Conservation (phyloP, 306 rosid species). For the Trifolium dubium region DNA sequence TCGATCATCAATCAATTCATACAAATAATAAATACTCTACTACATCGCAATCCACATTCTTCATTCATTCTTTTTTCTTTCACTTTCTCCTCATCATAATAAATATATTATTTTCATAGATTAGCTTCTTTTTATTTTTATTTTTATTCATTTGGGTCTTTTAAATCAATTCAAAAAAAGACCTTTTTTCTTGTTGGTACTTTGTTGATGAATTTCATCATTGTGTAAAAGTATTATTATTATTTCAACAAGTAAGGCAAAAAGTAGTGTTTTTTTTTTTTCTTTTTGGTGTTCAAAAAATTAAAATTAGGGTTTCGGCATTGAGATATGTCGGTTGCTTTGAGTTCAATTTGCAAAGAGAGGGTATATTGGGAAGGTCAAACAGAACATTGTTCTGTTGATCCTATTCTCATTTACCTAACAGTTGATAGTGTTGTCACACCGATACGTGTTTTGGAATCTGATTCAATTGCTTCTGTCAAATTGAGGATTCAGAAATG, state of each 20-base stretch:
- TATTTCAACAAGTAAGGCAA: neutral
- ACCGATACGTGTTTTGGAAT: constrained; percentile 62
- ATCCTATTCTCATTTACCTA: constrained; percentile 61
- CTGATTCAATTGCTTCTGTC: constrained; percentile 70
- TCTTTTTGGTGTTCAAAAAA: neutral
- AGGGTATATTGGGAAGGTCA: constrained; percentile 42
- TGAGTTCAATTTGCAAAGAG: constrained; percentile 56
- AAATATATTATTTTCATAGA: neutral
- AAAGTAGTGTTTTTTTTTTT: neutral
- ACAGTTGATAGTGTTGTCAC: constrained; percentile 53
- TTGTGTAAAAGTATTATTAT: neutral
- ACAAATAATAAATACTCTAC: too few relatives aligned
- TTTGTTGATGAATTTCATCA: neutral
- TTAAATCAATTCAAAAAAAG: neutral
- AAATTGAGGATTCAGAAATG: constrained; percentile 68
- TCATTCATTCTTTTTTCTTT: too few relatives aligned
- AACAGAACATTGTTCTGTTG: constrained; percentile 43
- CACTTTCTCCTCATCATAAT: neutral
- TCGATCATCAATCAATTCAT: neutral
- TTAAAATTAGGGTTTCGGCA: constrained; percentile 6
- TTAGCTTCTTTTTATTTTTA: neutral
- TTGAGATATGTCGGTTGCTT: constrained; percentile 63
- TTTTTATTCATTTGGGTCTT: neutral
- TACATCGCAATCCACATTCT: too few relatives aligned
- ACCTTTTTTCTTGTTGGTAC: neutral